Evolutionary conservation across 352 stramenopile genomes (phyloP).

Genomic region (Globisporangium acanthophoron): DNA sequence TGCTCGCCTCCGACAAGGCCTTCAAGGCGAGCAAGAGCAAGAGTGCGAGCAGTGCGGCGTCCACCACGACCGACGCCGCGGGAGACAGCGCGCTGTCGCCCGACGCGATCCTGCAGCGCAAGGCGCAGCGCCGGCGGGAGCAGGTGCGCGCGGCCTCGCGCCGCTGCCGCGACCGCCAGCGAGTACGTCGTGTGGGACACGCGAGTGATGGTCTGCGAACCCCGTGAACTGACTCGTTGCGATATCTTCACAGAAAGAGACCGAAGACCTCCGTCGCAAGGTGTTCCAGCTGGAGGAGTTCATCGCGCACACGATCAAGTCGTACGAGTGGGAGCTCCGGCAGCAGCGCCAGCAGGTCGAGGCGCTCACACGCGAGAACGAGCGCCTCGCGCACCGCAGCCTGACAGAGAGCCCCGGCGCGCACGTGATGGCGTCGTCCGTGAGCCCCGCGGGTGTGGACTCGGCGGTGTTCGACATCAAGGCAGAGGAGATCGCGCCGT

Average conservation of each 20-base stretch:
- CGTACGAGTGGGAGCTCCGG: conserved; percentile 45
- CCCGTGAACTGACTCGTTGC: neutral
- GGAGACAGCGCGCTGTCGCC: conserved; percentile 25
- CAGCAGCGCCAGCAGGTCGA: conserved; percentile 41
- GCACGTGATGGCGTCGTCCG: conserved; percentile 1
- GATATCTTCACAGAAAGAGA: conserved; percentile 30
- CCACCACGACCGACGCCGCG: conserved; percentile 2
- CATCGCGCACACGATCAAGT: conserved; percentile 49
- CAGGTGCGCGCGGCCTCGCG: conserved; percentile 56
- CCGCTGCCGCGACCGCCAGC: conserved; percentile 52
- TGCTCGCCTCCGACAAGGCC: conserved; percentile 16
- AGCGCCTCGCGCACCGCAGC: conserved; percentile 16
- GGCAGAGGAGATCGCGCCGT: conserved; percentile 18
- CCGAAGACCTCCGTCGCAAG: conserved; percentile 59
- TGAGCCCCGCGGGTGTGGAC: conserved; percentile 22
- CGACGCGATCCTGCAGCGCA: conserved; percentile 51
- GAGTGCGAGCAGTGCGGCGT: too few species aligned
- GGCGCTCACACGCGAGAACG: conserved; percentile 36
- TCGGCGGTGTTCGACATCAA: conserved; percentile 22
- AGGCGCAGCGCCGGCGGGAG: conserved; percentile 52
- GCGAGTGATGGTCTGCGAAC: too few species aligned
- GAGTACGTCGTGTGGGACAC: conserved; percentile 15
- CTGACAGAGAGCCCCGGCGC: neutral
- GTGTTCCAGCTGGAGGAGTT: conserved; percentile 69
- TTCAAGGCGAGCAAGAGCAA: conserved; percentile 15